Conservation (phyloP, 2,329 filamentous ascomycete species). For the Thermomyces lanuginosus region DNA sequence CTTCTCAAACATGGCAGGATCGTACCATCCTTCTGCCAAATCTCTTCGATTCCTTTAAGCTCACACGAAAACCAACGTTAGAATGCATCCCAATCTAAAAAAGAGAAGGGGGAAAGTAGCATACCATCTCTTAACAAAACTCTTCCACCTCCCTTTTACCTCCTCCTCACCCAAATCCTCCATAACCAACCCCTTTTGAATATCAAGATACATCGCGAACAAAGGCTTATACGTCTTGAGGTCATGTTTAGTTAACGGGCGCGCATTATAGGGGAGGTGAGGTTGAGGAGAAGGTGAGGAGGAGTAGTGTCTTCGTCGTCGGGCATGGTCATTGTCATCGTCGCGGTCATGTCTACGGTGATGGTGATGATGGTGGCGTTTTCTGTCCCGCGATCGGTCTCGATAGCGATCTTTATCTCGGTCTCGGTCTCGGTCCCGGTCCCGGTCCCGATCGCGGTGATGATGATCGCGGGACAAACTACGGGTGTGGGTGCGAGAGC, state of each 20-base stretch:
- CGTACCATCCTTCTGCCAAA: constrained; percentile 85
- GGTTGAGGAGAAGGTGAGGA: constrained; percentile 10
- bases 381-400: constrained; percentile 17
- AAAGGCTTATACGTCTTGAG: constrained; percentile 50
- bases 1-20: constrained; percentile 51
- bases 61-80: neutral
- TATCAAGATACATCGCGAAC: constrained; percentile 69
- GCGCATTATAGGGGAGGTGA: constrained; percentile 49
- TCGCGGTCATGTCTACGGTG: constrained; percentile 8
- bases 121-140: constrained; percentile 76
- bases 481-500: too few species aligned
- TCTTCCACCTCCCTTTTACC: constrained; percentile 74
- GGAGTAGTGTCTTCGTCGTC: constrained; percentile 3
- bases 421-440: constrained; percentile 8
- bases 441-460: too few species aligned
- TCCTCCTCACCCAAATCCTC: constrained; percentile 58
- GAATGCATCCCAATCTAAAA: constrained; percentile 1
- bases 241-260: constrained; percentile 52
- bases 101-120: constrained; percentile 10
- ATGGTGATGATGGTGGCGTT: constrained; percentile 17
- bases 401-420: constrained; percentile 22
- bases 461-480: too few species aligned
- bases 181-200: constrained; percentile 65
- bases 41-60: constrained; percentile 79
- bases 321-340: constrained; percentile 1